phyloP scores from a whole-genome alignment of 1,284 basidiomycete genomes.

The Somion occarium region DNA sequence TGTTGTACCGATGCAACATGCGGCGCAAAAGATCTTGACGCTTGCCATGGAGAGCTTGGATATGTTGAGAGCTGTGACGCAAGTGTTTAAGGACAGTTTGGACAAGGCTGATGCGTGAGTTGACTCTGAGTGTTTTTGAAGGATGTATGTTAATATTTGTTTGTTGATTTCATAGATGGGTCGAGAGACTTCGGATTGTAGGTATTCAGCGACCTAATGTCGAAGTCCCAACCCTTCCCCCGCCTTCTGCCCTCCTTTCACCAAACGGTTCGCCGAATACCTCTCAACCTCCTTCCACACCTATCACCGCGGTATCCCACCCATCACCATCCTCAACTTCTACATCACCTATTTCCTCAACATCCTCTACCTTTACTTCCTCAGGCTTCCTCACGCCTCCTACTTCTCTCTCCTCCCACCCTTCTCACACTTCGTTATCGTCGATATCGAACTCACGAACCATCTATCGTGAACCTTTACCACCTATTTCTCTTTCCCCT shows the following conservation, averaged over 20 bases:
- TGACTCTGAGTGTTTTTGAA: conserved; percentile 3
- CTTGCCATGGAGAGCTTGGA: conserved; percentile 89
- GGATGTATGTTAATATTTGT: conserved; percentile 1
- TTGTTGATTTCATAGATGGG: conserved; percentile 51
- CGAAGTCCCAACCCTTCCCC: conserved; percentile 12
- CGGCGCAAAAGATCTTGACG: conserved; percentile 78
- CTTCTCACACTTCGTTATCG: conserved; percentile 1
- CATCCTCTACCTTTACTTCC: neutral
- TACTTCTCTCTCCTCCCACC: conserved; percentile 11
- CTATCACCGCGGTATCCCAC: conserved; percentile 15
- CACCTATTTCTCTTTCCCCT: conserved; percentile 14
- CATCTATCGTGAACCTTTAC: conserved; percentile 14
- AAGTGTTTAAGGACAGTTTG: conserved; percentile 83
- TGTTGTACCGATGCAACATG: conserved; percentile 48
- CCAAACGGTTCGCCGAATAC: conserved; percentile 10
- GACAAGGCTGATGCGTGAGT: conserved; percentile 85
- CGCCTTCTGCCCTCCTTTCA: conserved; percentile 5
- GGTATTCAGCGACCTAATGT: conserved; percentile 60
- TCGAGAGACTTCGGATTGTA: conserved; percentile 70
- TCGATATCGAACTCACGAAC: neutral
- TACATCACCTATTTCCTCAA: neutral
- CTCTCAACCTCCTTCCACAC: conserved; percentile 13
- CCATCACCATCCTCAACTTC: neutral
- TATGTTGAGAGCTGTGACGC: conserved; percentile 84
- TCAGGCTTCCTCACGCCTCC: neutral